These are phyloP conservation scores for Dalbergia oliveri DNA, from an alignment of 306 rosid genomes.

Conservation along the genomic window DNA sequence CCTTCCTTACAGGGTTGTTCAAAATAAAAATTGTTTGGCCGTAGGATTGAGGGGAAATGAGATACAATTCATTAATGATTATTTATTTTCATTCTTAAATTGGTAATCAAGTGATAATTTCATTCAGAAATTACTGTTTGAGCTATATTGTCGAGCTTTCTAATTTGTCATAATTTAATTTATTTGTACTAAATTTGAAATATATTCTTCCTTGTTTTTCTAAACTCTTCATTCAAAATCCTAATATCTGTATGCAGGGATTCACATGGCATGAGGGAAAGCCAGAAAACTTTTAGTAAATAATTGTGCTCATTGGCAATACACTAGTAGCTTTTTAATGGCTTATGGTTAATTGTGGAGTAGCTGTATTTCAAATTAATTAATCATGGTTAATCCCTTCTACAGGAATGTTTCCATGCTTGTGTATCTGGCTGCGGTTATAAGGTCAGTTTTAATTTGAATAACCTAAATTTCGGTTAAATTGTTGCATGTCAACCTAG, in stretches of 20 bases:
- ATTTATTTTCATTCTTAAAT: too few relatives aligned
- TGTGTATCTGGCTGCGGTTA: constrained; percentile 94
- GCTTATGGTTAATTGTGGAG: constrained; percentile 10
- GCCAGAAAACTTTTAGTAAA: constrained; percentile 5
- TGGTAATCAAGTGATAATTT: background rate
- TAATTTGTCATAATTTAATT: background rate
- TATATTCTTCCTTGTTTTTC: background rate
- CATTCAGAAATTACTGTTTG: background rate
- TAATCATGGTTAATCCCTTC: constrained; percentile 46
- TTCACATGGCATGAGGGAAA: background rate
- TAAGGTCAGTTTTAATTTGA: constrained; percentile 69
- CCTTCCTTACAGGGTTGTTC: too few relatives aligned
- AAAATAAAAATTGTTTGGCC: background rate
- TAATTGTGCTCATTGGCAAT: background rate
- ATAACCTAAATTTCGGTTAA: constrained; percentile 17
- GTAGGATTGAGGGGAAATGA: background rate
- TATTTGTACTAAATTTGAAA: background rate
- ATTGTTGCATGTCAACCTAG: background rate
- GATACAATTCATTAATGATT: background rate
- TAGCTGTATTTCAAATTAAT: constrained; percentile 2
- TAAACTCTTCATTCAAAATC: background rate
- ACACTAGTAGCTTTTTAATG: constrained; percentile 6
- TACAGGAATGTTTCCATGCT: constrained; percentile 88
- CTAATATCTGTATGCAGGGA: constrained; percentile 8
- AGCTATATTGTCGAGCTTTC: background rate